Evolutionary conservation across 1,139 yeast species (phyloP).

Genomic region (Candida anutae): DNA sequence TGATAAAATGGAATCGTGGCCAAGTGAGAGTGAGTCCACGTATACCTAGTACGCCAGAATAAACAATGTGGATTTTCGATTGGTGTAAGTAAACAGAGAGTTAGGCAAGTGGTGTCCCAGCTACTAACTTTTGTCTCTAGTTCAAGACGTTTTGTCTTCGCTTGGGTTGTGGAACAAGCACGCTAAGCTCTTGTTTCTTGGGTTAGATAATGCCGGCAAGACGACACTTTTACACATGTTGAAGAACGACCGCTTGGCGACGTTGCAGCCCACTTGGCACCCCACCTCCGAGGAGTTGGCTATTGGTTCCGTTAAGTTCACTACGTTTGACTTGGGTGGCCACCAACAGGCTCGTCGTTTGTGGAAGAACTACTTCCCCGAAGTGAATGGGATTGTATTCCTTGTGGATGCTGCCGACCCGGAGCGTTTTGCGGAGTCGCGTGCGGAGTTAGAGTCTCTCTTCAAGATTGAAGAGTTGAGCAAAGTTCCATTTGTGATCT

Average conservation of each 20-base stretch:
- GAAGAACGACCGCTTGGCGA: slow-evolving; percentile 95
- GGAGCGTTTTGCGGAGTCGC: slow-evolving; percentile 89
- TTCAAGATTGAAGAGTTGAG: slow-evolving; percentile 86
- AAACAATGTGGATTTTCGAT: slow-evolving; percentile 33
- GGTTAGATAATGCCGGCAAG: slow-evolving; percentile 97
- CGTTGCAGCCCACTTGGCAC: slow-evolving; percentile 95
- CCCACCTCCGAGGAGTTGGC: slow-evolving; percentile 98
- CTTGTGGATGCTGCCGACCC: slow-evolving; percentile 97
- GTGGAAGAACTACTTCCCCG: slow-evolving; percentile 99
- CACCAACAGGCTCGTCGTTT: slow-evolving; percentile 98
- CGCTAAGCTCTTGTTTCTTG: slow-evolving; percentile 90
- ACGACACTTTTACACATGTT: slow-evolving; percentile 95
- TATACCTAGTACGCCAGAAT: slow-evolving; percentile 1
- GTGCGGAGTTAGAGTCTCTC: slow-evolving; percentile 88
- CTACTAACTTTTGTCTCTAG: too few species aligned
- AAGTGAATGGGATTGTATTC: slow-evolving; percentile 94
- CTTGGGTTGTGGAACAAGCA: slow-evolving; percentile 97
- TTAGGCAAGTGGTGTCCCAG: too few species aligned
- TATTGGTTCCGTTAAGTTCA: slow-evolving; percentile 91
- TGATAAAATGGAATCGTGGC: too few species aligned
- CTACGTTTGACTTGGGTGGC: slow-evolving; percentile 97
- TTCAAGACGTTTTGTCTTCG: slow-evolving; percentile 89
- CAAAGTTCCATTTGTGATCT: slow-evolving; percentile 82
- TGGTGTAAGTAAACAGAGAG: slow-evolving; percentile 36
- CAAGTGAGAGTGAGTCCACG: too few species aligned